These are phyloP conservation scores for Lagenidium giganteum DNA, from an alignment of 352 stramenopile species.

Conservation along the genomic window DNA sequence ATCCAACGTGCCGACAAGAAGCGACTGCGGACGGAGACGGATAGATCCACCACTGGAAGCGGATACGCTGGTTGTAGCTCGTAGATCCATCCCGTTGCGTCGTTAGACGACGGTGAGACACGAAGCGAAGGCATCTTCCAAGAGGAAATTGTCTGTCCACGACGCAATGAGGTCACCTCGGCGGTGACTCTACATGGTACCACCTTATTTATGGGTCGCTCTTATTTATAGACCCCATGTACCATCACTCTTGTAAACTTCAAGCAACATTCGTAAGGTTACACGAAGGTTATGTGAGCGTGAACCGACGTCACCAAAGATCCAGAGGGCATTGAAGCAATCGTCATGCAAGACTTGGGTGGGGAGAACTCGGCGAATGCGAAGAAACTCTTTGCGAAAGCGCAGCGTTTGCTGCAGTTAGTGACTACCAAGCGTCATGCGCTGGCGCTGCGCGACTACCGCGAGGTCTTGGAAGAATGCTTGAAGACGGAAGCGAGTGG, in stretches of 20 bases:
- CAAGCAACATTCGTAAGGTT: slow-evolving; percentile 1
- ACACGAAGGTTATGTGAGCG: background rate
- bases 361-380: slow-evolving; percentile 34
- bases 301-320: slow-evolving; percentile 2
- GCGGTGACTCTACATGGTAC: too few species aligned
- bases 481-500: slow-evolving; percentile 54
- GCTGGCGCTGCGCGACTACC: slow-evolving; percentile 54
- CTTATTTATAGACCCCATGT: too few species aligned
- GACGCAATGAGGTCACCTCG: too few species aligned
- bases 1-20: slow-evolving; percentile 1
- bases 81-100: too few species aligned
- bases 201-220: too few species aligned
- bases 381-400: slow-evolving; percentile 49
- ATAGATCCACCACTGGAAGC: slow-evolving; percentile 11
- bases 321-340: too few species aligned
- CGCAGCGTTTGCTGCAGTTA: slow-evolving; percentile 57
- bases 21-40: slow-evolving; percentile 8
- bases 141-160: too few species aligned
- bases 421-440: slow-evolving; percentile 43
- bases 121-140: too few species aligned
- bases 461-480: slow-evolving; percentile 61
- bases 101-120: too few species aligned
- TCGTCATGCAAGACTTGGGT: slow-evolving; percentile 46
- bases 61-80: slow-evolving; percentile 5
- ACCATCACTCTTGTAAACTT: background rate